phyloP scores from a whole-genome alignment of 306 rosid species.

The Prunus dulcis region DNA sequence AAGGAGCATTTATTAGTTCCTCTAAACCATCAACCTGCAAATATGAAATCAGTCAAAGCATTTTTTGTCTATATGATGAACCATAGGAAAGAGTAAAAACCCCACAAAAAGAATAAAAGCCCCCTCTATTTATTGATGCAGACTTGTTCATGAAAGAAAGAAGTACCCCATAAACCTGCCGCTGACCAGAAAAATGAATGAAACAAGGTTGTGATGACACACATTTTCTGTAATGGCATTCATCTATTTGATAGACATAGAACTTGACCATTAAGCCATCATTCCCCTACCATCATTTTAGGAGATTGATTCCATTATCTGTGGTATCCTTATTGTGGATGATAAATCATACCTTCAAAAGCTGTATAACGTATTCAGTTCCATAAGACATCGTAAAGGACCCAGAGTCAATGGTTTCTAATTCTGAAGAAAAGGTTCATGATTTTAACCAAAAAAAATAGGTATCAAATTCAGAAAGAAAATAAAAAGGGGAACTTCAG shows the following conservation, averaged over 20 bases:
- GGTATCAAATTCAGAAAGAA: neutral
- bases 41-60: neutral
- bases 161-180: neutral
- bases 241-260: neutral
- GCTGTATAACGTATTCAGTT: neutral
- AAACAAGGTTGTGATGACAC: neutral
- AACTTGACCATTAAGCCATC: neutral
- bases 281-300: neutral
- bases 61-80: neutral
- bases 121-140: neutral
- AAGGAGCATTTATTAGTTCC: neutral
- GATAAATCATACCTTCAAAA: neutral
- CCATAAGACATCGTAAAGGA: neutral
- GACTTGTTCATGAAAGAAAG: neutral
- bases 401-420: neutral
- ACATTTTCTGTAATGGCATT: neutral
- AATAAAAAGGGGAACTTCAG: neutral
- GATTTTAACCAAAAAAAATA: neutral
- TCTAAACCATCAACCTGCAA: neutral
- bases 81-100: neutral
- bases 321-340: neutral
- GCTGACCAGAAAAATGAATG: neutral
- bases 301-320: neutral
- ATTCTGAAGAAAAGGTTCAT: neutral
- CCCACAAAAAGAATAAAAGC: neutral